Percentiles rank a stretch among this genome's conserved stretches.
Conservation (phyloP, 768 basidiomycete species). For the Tulasnella calospora region DNA sequence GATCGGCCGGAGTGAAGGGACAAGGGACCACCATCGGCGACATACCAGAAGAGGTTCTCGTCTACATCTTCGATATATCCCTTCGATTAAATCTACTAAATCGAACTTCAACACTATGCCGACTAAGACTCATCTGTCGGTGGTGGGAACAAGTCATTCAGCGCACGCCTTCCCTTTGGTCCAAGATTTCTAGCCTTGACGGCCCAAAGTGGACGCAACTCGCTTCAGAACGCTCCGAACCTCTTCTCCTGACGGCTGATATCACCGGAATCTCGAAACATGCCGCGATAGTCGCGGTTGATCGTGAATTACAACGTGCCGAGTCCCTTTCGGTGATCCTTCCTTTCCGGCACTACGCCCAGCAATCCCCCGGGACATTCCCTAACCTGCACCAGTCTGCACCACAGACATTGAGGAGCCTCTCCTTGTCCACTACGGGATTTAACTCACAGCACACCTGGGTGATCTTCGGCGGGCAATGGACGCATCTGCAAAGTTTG, state of each 20-base stretch:
- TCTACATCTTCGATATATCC: neutral
- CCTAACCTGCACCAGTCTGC: neutral
- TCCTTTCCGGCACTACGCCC: neutral
- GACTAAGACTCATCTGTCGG: neutral
- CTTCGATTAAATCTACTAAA: neutral
- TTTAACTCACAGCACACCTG: neutral
- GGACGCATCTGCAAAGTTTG: neutral
- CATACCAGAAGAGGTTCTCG: neutral
- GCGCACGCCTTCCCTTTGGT: neutral
- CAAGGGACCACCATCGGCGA: neutral
- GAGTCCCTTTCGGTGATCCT: neutral
- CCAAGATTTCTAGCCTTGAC: neutral
- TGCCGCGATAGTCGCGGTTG: neutral
- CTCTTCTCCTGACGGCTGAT: neutral
- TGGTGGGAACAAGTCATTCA: slow-evolving; percentile 1
- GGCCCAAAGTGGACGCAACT: neutral
- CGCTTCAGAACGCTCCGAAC: neutral
- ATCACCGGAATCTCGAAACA: neutral
- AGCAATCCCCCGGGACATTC: neutral
- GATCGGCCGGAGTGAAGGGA: neutral
- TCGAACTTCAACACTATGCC: neutral
- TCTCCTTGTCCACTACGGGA: neutral
- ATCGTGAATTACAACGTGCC: neutral
- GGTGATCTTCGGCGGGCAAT: neutral
- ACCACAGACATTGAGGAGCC: neutral